Percentiles rank a stretch among this genome's conserved stretches.
Conservation (phyloP, 1,139 yeast species). For the Taphrina wiesneri region DNA sequence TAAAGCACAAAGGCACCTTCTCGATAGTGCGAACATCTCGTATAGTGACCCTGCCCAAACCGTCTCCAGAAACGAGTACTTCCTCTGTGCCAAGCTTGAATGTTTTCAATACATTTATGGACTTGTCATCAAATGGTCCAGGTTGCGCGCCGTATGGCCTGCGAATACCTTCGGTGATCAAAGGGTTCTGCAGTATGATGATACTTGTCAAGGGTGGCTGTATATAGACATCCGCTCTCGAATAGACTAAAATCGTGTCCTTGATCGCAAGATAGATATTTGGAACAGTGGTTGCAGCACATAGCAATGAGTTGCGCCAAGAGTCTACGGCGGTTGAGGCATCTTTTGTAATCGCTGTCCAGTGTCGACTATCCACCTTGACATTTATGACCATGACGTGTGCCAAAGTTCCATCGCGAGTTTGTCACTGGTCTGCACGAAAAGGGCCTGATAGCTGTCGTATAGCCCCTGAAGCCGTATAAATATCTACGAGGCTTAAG, state of each 20-base stretch:
- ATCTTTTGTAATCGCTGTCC: not conserved
- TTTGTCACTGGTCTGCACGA: not conserved
- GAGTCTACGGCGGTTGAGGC: not conserved
- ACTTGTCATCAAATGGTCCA: slow-evolving; percentile 2
- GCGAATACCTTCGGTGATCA: not conserved
- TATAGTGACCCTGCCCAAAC: slow-evolving; percentile 12
- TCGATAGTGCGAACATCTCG: slow-evolving; percentile 8
- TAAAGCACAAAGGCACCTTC: slow-evolving; percentile 1
- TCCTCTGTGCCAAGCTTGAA: slow-evolving; percentile 17
- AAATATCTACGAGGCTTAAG: too few species aligned
- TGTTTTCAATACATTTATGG: not conserved
- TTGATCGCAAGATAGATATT: not conserved
- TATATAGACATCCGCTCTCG: not conserved
- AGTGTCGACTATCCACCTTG: not conserved
- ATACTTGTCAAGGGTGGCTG: not conserved
- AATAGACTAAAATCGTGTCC: not conserved
- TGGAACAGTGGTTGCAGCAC: not conserved
- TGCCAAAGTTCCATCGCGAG: not conserved
- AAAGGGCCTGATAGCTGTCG: not conserved
- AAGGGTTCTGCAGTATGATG: not conserved
- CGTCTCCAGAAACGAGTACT: slow-evolving; percentile 19
- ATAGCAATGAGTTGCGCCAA: slow-evolving; percentile 5
- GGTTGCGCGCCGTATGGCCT: slow-evolving; percentile 19
- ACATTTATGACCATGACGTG: slow-evolving; percentile 3
- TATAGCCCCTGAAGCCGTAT: too few species aligned